phyloP scores from a whole-genome alignment of 2,329 filamentous ascomycete species.

The Alternaria sp. region DNA sequence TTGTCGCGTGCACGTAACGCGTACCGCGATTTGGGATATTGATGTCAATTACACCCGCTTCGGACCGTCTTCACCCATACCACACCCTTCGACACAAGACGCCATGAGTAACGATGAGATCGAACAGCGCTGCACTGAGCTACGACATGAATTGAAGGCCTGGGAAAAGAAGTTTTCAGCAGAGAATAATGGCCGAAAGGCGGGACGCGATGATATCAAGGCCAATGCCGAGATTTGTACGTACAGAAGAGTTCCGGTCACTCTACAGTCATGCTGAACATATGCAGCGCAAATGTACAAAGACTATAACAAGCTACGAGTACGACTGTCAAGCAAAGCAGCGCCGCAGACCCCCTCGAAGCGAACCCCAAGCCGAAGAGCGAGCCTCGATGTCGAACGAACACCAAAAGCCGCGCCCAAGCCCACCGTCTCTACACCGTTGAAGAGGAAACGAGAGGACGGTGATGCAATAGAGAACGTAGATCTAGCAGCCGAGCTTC shows the following conservation, averaged over 20 bases:
- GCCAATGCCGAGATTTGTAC: conserved; percentile 74
- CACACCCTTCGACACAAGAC: conserved; percentile 16
- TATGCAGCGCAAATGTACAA: conserved; percentile 75
- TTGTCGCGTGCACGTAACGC: conserved; percentile 39
- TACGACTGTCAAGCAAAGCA: conserved; percentile 37
- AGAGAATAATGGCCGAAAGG: conserved; percentile 72
- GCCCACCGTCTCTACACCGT: conserved; percentile 33
- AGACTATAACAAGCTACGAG: conserved; percentile 72
- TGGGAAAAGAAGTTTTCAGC: conserved; percentile 77
- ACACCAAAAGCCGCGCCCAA: conserved; percentile 39
- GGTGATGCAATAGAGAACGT: conserved; percentile 23
- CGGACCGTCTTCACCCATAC: conserved; percentile 16
- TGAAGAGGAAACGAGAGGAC: conserved; percentile 45
- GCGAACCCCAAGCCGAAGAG: conserved; percentile 34
- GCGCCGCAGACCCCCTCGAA: conserved; percentile 47
- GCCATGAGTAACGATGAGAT: conserved; percentile 41
- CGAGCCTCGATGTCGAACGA: conserved; percentile 29
- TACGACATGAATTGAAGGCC: conserved; percentile 75
- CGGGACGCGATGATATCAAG: conserved; percentile 79
- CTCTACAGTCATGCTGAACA: conserved; percentile 20
- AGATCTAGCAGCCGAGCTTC: conserved; percentile 22
- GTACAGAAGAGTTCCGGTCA: conserved; percentile 24
- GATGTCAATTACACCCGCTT: conserved; percentile 26
- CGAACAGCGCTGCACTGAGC: conserved; percentile 81
- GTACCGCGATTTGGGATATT: conserved; percentile 40